A percentile compares a stretch with the other conserved stretches of the same genome.
Conservation (phyloP, 2,329 filamentous ascomycete species). For the Cryphonectria parasitica region DNA sequence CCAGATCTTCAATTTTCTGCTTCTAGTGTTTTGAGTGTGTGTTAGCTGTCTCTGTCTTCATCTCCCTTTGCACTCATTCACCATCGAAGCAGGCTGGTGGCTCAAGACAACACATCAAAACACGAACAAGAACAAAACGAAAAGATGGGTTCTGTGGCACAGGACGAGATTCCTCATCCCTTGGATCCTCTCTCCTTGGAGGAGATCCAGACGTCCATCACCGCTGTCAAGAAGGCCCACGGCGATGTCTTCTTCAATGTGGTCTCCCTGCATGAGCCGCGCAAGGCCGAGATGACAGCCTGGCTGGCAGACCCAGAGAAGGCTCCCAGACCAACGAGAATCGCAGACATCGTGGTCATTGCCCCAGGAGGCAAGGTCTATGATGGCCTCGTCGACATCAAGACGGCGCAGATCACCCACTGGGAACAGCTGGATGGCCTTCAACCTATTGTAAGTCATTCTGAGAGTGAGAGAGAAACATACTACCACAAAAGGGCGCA, state of each 20-base stretch:
- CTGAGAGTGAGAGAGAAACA: too few species aligned
- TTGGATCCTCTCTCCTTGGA: constrained; percentile 74
- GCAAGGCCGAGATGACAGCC: constrained; percentile 79
- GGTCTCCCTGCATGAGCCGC: constrained; percentile 81
- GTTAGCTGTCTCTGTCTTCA: not conserved
- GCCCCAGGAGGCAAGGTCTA: constrained; percentile 77
- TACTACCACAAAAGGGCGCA: too few species aligned
- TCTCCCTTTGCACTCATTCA: not conserved
- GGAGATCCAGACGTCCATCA: constrained; percentile 75
- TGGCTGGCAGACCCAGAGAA: constrained; percentile 72
- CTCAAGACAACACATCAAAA: not conserved
- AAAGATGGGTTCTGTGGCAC: constrained; percentile 30
- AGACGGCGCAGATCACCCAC: constrained; percentile 65
- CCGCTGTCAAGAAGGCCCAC: constrained; percentile 70
- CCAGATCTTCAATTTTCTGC: not conserved
- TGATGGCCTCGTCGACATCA: constrained; percentile 79
- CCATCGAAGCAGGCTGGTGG: not conserved
- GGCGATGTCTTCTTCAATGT: constrained; percentile 82
- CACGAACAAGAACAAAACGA: not conserved
- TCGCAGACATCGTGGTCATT: constrained; percentile 85
- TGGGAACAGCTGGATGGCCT: constrained; percentile 79
- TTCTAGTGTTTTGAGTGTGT: not conserved
- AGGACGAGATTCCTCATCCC: constrained; percentile 56
- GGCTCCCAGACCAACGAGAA: constrained; percentile 65
- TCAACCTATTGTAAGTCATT: constrained; percentile 71